These are phyloP conservation scores for Rhynchospora pubera DNA, from an alignment of 176 grass and related monocot genomes.

Conservation along the genomic window DNA sequence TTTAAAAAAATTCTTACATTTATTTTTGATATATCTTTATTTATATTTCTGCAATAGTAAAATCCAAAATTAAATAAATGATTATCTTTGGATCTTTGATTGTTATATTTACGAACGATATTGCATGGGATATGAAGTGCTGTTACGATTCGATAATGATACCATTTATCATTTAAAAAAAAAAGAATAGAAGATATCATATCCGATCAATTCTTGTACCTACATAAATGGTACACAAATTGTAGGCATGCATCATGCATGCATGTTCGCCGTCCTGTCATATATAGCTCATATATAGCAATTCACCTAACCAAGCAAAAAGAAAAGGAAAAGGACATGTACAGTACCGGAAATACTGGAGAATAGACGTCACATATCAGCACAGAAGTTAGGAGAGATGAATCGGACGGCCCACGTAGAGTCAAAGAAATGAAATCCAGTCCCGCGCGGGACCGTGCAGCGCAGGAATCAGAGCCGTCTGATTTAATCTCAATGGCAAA, in stretches of 20 bases:
- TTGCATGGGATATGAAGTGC: neutral
- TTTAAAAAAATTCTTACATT: no score
- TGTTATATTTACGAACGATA: neutral
- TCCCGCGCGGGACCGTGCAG: no score
- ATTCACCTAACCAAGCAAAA: neutral
- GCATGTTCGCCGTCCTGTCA: neutral
- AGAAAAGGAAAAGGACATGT: neutral
- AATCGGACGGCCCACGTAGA: conserved; percentile 3
- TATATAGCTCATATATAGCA: no score
- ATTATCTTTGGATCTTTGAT: no score
- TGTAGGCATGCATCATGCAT: neutral
- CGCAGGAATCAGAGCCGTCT: no score
- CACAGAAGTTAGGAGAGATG: neutral
- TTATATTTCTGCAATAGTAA: no score
- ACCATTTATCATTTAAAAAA: neutral
- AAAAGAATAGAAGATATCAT: neutral
- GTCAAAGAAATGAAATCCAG: no score
- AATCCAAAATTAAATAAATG: no score
- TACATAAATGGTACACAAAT: neutral
- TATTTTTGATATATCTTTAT: no score
- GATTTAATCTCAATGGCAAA: no score
- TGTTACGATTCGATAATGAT: neutral
- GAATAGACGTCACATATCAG: neutral
- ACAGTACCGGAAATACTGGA: conserved; percentile 3
- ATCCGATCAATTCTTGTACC: neutral